Base-by-base conservation (phyloP, 768 basidiomycete genomes). In the Auriscalpium orientale region DNA sequence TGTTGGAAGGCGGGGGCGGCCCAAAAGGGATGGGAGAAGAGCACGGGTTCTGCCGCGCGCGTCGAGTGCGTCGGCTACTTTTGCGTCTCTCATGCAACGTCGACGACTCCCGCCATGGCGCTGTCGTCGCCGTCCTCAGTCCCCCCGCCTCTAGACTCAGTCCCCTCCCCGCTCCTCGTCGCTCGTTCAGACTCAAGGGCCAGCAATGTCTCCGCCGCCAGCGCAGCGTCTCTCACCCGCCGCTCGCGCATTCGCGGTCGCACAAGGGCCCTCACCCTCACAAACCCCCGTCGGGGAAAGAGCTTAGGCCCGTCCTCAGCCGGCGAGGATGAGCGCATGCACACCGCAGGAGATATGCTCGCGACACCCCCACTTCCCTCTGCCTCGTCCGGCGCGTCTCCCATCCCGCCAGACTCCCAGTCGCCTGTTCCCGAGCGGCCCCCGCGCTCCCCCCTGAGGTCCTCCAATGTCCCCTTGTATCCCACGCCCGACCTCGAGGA, bases 201-300 rank as follows among this genome's bases (percentile, higher is more conserved):
- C 48, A 67, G 66, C 54, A 67, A 65, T 34, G 58, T 60, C 55
- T 58, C 59, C 57, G 63, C 64, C 43, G 45, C 56, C 46, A 64
- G 63, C 58, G 58, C 55, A 43, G 48, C 58, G 51, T 66, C 65
- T 21, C 64, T 71, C 44, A 54, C 60, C 57, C 70, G 70, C 45
- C 61, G 69, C 54, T 65, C 70, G 52, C 67, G 68, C 46, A 69
- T 68, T 33, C 60, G 65, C 51, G 59, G 66, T 15, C 65, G 70
- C 46, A 43, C 57, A 46, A 58, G 60, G 55, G 56, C 62, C 16
- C 52, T 59, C 51, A 65, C 68, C 8, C 56, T 65, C 54, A 65
- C 59, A 43, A 34, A 57, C 33, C 58, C 56, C 37, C 61, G 52
- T 57, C 59, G 67, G 48, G 66, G 63, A n/a, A 66, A 60, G 59